phyloP scores from a whole-genome alignment of 1,284 basidiomycete genomes.

The Nidula niveotomentosa region DNA sequence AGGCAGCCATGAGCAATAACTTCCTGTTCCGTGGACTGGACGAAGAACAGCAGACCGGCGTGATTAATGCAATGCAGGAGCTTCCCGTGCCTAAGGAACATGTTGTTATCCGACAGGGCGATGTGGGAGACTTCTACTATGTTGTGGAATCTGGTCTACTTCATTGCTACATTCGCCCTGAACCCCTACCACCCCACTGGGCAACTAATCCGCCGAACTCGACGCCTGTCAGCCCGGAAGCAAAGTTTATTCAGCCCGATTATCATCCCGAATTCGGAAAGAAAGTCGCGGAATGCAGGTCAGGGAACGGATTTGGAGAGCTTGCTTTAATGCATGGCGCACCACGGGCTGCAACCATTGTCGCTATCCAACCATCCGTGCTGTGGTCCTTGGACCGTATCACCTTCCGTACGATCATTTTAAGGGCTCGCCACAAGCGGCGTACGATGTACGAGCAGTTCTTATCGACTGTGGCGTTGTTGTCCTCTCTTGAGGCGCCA shows the following conservation, averaged over 20 bases:
- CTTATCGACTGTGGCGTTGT: background rate
- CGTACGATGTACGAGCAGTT: background rate
- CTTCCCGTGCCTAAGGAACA: constrained; percentile 70
- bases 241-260: constrained; percentile 62
- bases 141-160: constrained; percentile 91
- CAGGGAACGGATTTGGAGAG: constrained; percentile 93
- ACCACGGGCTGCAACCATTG: constrained; percentile 69
- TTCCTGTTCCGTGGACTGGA: constrained; percentile 97
- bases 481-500: background rate
- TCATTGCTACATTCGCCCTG: constrained; percentile 82
- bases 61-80: constrained; percentile 96
- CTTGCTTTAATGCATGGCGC: constrained; percentile 97
- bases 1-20: constrained; percentile 84
- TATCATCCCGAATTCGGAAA: constrained; percentile 75
- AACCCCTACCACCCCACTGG: constrained; percentile 61
- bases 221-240: constrained; percentile 32
- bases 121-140: constrained; percentile 97
- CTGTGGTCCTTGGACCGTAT: background rate
- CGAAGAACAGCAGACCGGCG: constrained; percentile 92
- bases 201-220: constrained; percentile 37
- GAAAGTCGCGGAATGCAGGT: constrained; percentile 83
- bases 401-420: background rate
- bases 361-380: background rate
- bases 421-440: background rate
- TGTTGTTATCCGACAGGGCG: constrained; percentile 94